A percentile compares a stretch with the other conserved stretches of the same genome.
These are phyloP conservation scores for Scheffersomyces illinoinensis DNA, from an alignment of 1,139 yeast species.

Conservation along the genomic window DNA sequence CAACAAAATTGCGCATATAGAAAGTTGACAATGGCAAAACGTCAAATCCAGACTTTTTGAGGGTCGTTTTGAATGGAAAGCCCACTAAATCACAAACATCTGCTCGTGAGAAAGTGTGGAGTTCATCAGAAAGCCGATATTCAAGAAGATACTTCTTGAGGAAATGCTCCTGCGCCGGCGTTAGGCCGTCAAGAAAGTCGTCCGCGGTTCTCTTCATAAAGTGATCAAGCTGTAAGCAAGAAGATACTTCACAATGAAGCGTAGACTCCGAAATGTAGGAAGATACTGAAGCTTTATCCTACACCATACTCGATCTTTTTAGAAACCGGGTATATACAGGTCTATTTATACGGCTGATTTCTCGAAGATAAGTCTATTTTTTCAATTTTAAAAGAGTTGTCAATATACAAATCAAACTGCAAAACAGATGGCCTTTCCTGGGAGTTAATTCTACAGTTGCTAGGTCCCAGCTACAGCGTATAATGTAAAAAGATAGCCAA, in stretches of 20 bases:
- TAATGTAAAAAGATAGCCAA: too few relatives aligned
- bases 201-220: background rate
- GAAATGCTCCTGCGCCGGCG: slow-evolving; percentile 77
- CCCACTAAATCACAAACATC: slow-evolving; percentile 69
- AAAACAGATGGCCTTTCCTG: too few relatives aligned
- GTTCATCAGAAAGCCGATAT: slow-evolving; percentile 61
- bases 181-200: slow-evolving; percentile 17
- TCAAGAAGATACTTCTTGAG: slow-evolving; percentile 77
- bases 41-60: slow-evolving; percentile 11
- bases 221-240: background rate
- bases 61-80: slow-evolving; percentile 54
- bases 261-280: background rate
- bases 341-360: too few relatives aligned
- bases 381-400: too few relatives aligned
- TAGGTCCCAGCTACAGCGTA: too few relatives aligned
- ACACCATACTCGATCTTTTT: too few relatives aligned
- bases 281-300: background rate
- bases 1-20: slow-evolving; percentile 61
- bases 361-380: too few relatives aligned
- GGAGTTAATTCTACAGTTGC: too few relatives aligned
- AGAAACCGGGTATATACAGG: too few relatives aligned
- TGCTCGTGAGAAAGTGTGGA: slow-evolving; percentile 56
- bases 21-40: slow-evolving; percentile 68
- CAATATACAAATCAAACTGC: too few relatives aligned
- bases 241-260: background rate